Conservation (phyloP, 495 filamentous ascomycete species). For the Hypomontagnella submonticulosa region DNA sequence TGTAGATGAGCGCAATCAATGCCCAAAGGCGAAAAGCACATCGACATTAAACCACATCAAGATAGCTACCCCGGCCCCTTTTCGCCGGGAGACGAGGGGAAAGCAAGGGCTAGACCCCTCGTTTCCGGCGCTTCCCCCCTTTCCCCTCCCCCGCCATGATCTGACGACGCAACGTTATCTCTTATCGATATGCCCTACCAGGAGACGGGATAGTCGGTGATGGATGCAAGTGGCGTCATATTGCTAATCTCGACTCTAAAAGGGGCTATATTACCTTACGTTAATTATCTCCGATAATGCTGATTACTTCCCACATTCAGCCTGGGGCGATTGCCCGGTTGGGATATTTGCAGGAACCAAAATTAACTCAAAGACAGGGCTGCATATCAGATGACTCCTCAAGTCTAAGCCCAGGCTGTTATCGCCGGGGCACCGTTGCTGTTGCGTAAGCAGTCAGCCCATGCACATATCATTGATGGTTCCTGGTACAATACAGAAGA, state of each 20-base stretch:
- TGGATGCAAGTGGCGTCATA: slow-evolving; percentile 38
- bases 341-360: slow-evolving; percentile 32
- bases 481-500: slow-evolving; percentile 9
- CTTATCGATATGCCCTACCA: slow-evolving; percentile 46
- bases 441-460: slow-evolving; percentile 35
- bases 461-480: no score
- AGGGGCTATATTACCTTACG: slow-evolving; percentile 32
- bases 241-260: slow-evolving; percentile 30
- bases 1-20: no score
- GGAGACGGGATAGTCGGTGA: slow-evolving; percentile 36
- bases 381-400: slow-evolving; percentile 39
- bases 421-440: slow-evolving; percentile 31
- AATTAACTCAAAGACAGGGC: slow-evolving; percentile 41
- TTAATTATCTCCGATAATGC: slow-evolving; percentile 37
- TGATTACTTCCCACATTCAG: slow-evolving; percentile 39
- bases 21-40: no score
- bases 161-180: slow-evolving; percentile 41
- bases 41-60: background rate
- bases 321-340: slow-evolving; percentile 27
- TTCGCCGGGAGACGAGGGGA: background rate
- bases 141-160: slow-evolving; percentile 43
- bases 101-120: slow-evolving; percentile 19
- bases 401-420: slow-evolving; percentile 26
- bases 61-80: background rate
- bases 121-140: slow-evolving; percentile 7